phyloP scores from a whole-genome alignment of 805 yeast genomes.

The Kodamaea sagamina region DNA sequence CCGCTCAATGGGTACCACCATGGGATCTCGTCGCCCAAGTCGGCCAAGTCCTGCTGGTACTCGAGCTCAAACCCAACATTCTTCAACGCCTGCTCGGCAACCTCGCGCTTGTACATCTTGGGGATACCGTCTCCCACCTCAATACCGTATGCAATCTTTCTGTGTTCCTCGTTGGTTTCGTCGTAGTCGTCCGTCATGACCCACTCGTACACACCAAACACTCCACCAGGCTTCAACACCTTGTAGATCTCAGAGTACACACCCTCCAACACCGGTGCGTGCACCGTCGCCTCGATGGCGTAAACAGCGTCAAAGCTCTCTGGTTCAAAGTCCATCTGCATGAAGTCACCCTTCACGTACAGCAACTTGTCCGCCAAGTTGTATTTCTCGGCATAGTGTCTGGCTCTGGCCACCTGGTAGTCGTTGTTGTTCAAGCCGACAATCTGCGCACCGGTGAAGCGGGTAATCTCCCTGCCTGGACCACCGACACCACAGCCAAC shows the following conservation, averaged over 20 bases:
- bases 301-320: conserved; percentile 93
- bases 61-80: conserved; percentile 84
- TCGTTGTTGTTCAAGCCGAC: conserved; percentile 96
- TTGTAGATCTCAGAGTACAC: conserved; percentile 93
- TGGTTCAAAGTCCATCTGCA: conserved; percentile 96
- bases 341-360: conserved; percentile 95
- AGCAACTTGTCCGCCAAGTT: conserved; percentile 72
- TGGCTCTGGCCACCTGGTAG: conserved; percentile 92
- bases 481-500: conserved; percentile 99
- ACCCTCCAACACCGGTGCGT: conserved; percentile 95
- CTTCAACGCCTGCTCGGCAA: conserved; percentile 84
- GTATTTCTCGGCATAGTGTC: conserved; percentile 67
- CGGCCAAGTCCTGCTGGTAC: conserved; percentile 80
- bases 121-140: conserved; percentile 99
- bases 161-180: conserved; percentile 82
- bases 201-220: conserved; percentile 98
- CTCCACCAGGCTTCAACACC: conserved; percentile 97
- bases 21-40: conserved; percentile 78
- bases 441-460: conserved; percentile 84
- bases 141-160: conserved; percentile 93
- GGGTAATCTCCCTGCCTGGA: conserved; percentile 93
- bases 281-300: conserved; percentile 98
- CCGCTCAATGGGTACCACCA: conserved; percentile 98
- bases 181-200: conserved; percentile 96
- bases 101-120: conserved; percentile 84